Evolutionary conservation across 306 rosid species (phyloP), one percentile per base, ranked within the genome.

Genomic region (Quillaja saponaria): DNA sequence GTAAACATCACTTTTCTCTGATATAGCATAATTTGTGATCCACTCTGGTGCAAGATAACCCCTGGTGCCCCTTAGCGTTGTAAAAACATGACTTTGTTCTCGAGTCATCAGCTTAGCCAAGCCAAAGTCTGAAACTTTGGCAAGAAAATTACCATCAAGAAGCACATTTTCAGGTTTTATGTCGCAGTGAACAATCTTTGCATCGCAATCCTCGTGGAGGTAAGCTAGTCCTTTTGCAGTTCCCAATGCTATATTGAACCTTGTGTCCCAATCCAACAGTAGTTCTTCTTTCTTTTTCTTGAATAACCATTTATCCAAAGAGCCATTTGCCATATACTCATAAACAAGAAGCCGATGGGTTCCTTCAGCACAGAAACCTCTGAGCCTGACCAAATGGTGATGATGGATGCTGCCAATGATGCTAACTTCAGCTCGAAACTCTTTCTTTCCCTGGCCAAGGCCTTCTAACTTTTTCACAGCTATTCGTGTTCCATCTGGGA

Each of bases 101-200:
- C 85, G 56, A 10, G 78, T 86, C 98, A 88, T 88, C 20, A 91
- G 87, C 80, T 86, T 91, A 14, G 96, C 95, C 60, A 91, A 64
- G 8, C 98, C 98, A 13, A 91, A 91, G 61, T 92, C 96, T 0
- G 96, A 92, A 19, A 92, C 99, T 64, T 84, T 92, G 6, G 96
- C 95, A 14, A 55, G 77, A 78, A 70, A 89, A 28, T 84, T 80
- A 13, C 78, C 81, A 13, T 89, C 95, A 0, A 92, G 86, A 60
- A 92, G 99, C 60, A 92, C 96, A 13, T 92, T 92, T 68, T 92
- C 96, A 3, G 96, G 99, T 58, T 92, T 89, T 64, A 92, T 92
- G 73, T 92, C 99, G 42, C 94, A 92, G 40, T 92, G 99, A 55
- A 92, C 71, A 49, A 92, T 89, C 91, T 86, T 92, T 1, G 83